Base-by-base conservation (phyloP, 73 alveolate genomes). In the Paramecium sonneborni region DNA sequence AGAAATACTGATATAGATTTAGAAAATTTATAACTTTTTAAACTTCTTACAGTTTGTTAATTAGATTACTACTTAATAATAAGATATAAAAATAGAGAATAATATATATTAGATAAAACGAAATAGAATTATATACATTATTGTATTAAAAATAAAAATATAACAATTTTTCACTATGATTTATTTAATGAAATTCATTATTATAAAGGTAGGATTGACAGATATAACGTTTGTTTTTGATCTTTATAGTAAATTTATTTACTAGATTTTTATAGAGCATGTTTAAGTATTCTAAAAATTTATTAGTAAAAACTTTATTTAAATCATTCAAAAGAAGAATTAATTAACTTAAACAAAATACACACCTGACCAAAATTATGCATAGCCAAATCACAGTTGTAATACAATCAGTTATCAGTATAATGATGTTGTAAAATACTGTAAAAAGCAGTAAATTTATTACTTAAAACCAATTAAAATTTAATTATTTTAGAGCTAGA, bases 381-480 rank as follows among this genome's bases (percentile, higher is more conserved):
- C 84, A 62, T 30, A 21, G 84, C 84, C 84, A 62, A 2, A 32
- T 62, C 48, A 62, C 44, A 30, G 52, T 62, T 3, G 24, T 32
- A 30, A 46, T n/a, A 9, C 39, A 62, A 28, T 62, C 84, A 8
- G 84, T 30, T 30, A 62, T 62, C 20, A 62, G 84, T 30, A 62
- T 32, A 62, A 62, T 32, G 3, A 62, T 26, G 28, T 62, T 24
- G 44, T 62, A 62, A 62, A 26, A 26, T 11, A 62, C 10, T 30
- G 84, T 32, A 62, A 62, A 62, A 12, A 62, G 4, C 39, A 62
- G 44, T 62, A 62, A 62, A 28, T 43, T 23, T 62, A 46, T 62
- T 32, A 62, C 68, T 44, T 44, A 43, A 62, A 62, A 62, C 84
- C 84, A 62, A 62, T 62, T 62, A 30, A 62, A 62, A 11, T 62